Evolutionary conservation across 2,329 filamentous ascomycete genomes (phyloP), one percentile per base, ranked within the genome.

Genomic region (Fusarium transvaalense): DNA sequence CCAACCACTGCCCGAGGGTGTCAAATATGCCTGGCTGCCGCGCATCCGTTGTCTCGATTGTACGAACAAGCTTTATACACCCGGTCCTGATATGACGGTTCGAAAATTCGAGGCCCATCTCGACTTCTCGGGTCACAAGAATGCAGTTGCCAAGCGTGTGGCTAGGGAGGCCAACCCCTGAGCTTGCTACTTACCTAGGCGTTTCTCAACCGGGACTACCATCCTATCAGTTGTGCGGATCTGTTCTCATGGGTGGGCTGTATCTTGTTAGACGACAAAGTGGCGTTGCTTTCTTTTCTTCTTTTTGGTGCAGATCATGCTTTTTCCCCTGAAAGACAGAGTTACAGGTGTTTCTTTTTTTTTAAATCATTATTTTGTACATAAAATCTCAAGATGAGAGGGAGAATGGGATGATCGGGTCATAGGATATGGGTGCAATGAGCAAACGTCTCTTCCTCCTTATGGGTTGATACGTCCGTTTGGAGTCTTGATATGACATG

Each of bases 41-140:
- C 87, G 96, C 51, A 97, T 99, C 68, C 87, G 93, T 61, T 99
- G 96, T 78, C 88, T 91, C 46, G 96, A 99, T 78, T 98, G 96
- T 77, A 93, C 93, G 0, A 93, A 93, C 31, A 98, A 97, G 79
- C 83, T 97, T 13, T 99, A 99, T 79, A 97, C 94, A 0, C 93
- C 94, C 0, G 92, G 94, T 0, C 93, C 94, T 0, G 93, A 91
- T 25, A 91, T 87, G 77, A 94, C 93, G 4, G 92, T 95, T 7
- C 90, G 90, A 45, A 97, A 97, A 76, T 99, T 99, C 68, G 93
- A 97, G 80, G 89, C 97, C 2, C 96, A 99, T 81, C 83, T 98
- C 48, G 92, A 91, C 79, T 97, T 97, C 79, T 88, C 92, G 42
- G 84, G 86, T 53, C 96, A 99, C 78, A 87, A 90, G 73, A 89